A percentile compares a stretch with the other conserved stretches of the same genome.
Conservation (phyloP, 2,329 filamentous ascomycete species). For the Talaromyces verruculosus region DNA sequence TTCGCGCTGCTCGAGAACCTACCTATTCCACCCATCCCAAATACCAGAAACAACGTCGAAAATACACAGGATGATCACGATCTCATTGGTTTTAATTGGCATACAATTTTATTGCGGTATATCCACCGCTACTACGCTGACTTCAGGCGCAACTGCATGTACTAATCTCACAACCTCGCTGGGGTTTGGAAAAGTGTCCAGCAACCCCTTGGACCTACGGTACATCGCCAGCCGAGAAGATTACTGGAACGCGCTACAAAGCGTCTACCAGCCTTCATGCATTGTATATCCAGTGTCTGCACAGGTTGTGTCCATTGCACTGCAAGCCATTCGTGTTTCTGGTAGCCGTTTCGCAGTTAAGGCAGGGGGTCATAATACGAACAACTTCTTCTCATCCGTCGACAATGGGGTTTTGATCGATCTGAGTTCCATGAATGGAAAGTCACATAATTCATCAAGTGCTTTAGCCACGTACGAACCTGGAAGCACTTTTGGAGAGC, state of each 20-base stretch:
- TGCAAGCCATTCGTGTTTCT: constrained; percentile 29
- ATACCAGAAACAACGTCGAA: not conserved
- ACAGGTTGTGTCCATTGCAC: constrained; percentile 30
- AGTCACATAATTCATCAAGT: constrained; percentile 1
- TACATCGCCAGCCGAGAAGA: constrained; percentile 26
- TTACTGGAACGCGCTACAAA: constrained; percentile 31
- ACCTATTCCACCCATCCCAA: not conserved
- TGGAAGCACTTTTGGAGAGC: constrained; percentile 15
- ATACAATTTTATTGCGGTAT: not conserved
- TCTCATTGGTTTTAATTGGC: not conserved
- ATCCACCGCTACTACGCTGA: not conserved
- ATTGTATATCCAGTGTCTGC: constrained; percentile 29
- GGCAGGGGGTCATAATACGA: constrained; percentile 33
- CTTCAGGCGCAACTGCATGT: constrained; percentile 6
- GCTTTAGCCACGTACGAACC: constrained; percentile 14
- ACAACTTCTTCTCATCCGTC: constrained; percentile 30
- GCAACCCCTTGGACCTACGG: constrained; percentile 23
- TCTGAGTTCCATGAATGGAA: constrained; percentile 5
- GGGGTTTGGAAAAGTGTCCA: constrained; percentile 23
- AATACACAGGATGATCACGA: not conserved
- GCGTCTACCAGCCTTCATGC: constrained; percentile 30
- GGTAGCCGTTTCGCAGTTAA: constrained; percentile 31
- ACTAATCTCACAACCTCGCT: constrained; percentile 10
- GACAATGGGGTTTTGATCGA: constrained; percentile 20
- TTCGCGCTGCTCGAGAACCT: not conserved